These are phyloP conservation scores for Mariannaea elegans DNA, from an alignment of 2,329 filamentous ascomycete species.

Conservation along the genomic window DNA sequence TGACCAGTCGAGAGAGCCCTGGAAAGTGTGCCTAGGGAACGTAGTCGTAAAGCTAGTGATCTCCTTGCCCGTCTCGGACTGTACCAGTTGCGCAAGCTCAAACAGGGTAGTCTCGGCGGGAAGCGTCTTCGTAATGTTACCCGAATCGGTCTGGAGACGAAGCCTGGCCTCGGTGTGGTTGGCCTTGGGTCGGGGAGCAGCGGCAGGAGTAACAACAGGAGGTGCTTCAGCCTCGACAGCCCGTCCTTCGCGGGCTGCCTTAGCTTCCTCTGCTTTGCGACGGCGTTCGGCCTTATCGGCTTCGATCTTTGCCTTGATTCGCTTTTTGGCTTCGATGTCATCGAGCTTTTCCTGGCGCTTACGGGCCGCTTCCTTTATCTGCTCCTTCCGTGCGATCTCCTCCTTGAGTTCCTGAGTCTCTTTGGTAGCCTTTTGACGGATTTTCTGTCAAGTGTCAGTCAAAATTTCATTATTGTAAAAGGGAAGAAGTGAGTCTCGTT, in stretches of 20 bases:
- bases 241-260: constrained; percentile 85
- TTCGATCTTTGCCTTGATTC: constrained; percentile 92
- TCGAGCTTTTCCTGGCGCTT: constrained; percentile 90
- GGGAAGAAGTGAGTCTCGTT: constrained; percentile 20
- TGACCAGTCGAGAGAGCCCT: constrained; percentile 76
- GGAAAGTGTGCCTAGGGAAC: constrained; percentile 86
- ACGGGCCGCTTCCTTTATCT: constrained; percentile 86
- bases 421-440: constrained; percentile 86
- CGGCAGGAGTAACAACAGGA: constrained; percentile 57
- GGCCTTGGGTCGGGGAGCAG: constrained; percentile 68
- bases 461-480: not conserved
- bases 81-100: constrained; percentile 83
- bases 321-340: constrained; percentile 85
- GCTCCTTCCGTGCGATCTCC: constrained; percentile 85
- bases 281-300: constrained; percentile 92
- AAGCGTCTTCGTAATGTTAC: constrained; percentile 87
- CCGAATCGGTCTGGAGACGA: constrained; percentile 76
- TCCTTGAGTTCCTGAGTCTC: constrained; percentile 92
- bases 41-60: constrained; percentile 84
- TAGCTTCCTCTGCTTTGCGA: constrained; percentile 84
- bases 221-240: constrained; percentile 56
- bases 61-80: constrained; percentile 73
- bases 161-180: constrained; percentile 84
- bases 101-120: constrained; percentile 91
- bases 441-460: constrained; percentile 57